Conservation (phyloP, 208 protist genomes). For the Leishmania gerbilli region DNA sequence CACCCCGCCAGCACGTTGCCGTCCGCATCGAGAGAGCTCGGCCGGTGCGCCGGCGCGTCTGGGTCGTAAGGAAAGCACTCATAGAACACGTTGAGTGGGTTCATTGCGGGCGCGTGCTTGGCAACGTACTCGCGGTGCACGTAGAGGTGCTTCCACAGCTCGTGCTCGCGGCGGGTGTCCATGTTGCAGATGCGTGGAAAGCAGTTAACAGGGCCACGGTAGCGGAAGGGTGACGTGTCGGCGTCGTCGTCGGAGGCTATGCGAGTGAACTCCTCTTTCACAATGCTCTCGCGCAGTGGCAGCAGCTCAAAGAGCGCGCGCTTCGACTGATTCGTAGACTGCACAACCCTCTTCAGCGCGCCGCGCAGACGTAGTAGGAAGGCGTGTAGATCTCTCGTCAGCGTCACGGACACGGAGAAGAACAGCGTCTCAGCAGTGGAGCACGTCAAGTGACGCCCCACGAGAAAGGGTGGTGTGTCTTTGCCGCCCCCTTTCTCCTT, state of each 20-base stretch:
- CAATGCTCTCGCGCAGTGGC: slow-evolving; percentile 43
- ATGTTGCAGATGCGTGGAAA: slow-evolving; percentile 82
- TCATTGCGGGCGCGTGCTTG: slow-evolving; percentile 57
- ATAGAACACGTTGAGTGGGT: slow-evolving; percentile 73
- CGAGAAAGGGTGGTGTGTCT: slow-evolving; percentile 15
- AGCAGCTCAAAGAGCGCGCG: slow-evolving; percentile 49
- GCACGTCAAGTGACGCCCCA: slow-evolving; percentile 64
- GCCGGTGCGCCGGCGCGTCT: slow-evolving; percentile 15
- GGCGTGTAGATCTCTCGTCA: slow-evolving; percentile 45
- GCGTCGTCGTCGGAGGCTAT: slow-evolving; percentile 8
- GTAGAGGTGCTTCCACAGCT: slow-evolving; percentile 64
- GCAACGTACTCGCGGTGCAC: slow-evolving; percentile 67
- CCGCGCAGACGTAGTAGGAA: slow-evolving; percentile 53
- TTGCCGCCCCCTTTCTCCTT: background rate
- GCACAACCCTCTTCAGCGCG: slow-evolving; percentile 50
- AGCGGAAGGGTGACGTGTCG: slow-evolving; percentile 45
- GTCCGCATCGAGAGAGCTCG: background rate
- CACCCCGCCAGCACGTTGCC: slow-evolving; percentile 42
- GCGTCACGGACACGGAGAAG: slow-evolving; percentile 57
- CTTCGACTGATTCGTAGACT: slow-evolving; percentile 34
- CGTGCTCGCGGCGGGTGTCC: slow-evolving; percentile 45
- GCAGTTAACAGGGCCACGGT: slow-evolving; percentile 69
- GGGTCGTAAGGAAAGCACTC: slow-evolving; percentile 67
- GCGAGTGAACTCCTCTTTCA: slow-evolving; percentile 81
- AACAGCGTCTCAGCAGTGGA: slow-evolving; percentile 65